Evolutionary conservation across 108 stramenopile genomes (phyloP).

Genomic region (Cyclotella cryptica): DNA sequence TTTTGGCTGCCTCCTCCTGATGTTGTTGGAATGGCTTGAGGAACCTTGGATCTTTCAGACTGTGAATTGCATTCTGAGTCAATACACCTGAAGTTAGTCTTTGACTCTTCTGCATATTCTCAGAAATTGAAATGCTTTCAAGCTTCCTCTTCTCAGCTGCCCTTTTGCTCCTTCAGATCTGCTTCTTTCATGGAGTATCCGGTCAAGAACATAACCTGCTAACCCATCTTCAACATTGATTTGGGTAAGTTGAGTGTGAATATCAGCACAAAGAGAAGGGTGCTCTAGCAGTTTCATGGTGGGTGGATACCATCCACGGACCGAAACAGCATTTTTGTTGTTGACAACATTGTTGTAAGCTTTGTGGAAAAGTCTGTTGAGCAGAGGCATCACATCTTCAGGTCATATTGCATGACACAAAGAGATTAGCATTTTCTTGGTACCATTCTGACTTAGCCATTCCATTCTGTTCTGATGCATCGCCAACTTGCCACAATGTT

Average conservation of each 20-base stretch:
- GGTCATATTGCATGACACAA: conserved; percentile 7
- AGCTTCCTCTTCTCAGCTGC: conserved; percentile 16
- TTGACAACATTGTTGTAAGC: not conserved
- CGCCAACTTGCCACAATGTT: too few relatives aligned
- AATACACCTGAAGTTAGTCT: conserved; percentile 20
- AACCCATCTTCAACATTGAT: not conserved
- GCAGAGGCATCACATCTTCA: not conserved
- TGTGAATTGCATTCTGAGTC: conserved; percentile 6
- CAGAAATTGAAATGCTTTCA: not conserved
- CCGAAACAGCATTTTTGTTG: conserved; percentile 2
- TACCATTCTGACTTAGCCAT: too few relatives aligned
- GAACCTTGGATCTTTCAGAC: not conserved
- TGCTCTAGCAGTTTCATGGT: conserved; percentile 17
- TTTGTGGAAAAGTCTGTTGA: conserved; percentile 8
- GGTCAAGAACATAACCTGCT: not conserved
- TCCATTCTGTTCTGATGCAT: too few relatives aligned
- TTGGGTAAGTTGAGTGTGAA: not conserved
- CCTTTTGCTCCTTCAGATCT: conserved; percentile 7
- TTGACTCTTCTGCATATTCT: not conserved
- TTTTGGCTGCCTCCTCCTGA: not conserved
- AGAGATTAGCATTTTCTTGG: not conserved
- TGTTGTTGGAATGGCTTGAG: not conserved
- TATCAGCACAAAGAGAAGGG: conserved; percentile 4
- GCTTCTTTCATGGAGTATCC: not conserved
- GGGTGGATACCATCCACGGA: conserved; percentile 23